These are phyloP conservation scores for Rubia balearica DNA, from an alignment of 305 asterid genomes.

Conservation along the genomic window DNA sequence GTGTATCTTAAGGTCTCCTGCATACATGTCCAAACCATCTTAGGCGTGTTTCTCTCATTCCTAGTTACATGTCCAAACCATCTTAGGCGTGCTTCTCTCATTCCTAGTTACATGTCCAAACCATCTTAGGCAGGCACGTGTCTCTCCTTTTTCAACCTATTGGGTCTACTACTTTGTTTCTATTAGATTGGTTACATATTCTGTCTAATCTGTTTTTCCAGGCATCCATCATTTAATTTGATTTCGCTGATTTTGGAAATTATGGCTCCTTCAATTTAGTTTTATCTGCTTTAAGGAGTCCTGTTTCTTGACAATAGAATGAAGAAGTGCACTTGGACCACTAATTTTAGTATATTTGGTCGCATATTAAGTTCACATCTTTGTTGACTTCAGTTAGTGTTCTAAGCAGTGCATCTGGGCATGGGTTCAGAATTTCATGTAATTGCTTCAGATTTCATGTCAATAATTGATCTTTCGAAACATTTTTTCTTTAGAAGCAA, in stretches of 20 bases:
- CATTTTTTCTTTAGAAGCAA: conserved; percentile 47
- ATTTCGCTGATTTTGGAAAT: not conserved
- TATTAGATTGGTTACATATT: too few relatives aligned
- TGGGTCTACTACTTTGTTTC: too few relatives aligned
- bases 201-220: too few relatives aligned
- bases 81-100: too few relatives aligned
- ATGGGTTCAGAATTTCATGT: not conserved
- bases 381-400: not conserved
- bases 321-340: not conserved
- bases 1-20: too few relatives aligned
- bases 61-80: too few relatives aligned
- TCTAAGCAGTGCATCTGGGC: not conserved
- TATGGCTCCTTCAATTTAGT: not conserved
- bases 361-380: not conserved
- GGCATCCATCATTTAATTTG: too few relatives aligned
- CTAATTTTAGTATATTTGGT: not conserved
- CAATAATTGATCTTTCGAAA: conserved; percentile 8
- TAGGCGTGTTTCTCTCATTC: too few relatives aligned
- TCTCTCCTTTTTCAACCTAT: too few relatives aligned
- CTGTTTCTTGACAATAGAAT: not conserved
- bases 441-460: conserved; percentile 1
- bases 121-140: too few relatives aligned
- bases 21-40: too few relatives aligned
- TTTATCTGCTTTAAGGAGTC: not conserved
- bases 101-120: too few relatives aligned